These are phyloP conservation scores for Penstemon davidsonii DNA, from an alignment of 257 asterid species.

Conservation along the genomic window DNA sequence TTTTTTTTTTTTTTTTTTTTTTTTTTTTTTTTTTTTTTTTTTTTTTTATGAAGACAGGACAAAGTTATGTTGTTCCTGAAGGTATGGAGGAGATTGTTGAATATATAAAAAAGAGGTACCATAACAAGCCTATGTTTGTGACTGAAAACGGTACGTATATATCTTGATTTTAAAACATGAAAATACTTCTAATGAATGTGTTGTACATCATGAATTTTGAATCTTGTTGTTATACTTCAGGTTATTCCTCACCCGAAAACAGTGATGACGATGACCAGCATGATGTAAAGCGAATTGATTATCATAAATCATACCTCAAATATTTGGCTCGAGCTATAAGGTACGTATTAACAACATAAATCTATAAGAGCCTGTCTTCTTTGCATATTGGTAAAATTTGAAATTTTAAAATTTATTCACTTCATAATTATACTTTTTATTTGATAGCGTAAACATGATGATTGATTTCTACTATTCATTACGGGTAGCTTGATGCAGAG, in stretches of 20 bases:
- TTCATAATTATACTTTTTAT: neutral
- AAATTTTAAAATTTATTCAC: neutral
- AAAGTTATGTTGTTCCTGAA: conserved; percentile 54
- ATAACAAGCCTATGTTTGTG: conserved; percentile 61
- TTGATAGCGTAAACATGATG: no score
- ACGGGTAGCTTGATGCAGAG: neutral
- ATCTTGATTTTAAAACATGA: neutral
- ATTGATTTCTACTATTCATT: neutral
- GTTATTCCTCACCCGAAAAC: conserved; percentile 49
- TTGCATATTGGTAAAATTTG: no score
- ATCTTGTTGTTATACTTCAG: conserved; percentile 35
- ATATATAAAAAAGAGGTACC: conserved; percentile 58
- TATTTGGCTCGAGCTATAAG: conserved; percentile 60
- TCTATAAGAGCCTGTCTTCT: neutral
- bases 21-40: no score
- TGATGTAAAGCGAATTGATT: conserved; percentile 52
- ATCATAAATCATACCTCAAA: conserved; percentile 52
- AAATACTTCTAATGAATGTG: neutral
- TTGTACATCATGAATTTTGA: neutral
- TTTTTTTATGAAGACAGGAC: conserved; percentile 56
- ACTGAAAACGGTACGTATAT: conserved; percentile 62
- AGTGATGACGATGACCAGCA: conserved; percentile 31
- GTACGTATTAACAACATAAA: conserved; percentile 25
- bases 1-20: no score
- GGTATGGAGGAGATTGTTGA: conserved; percentile 63